Conservation (phyloP, 371 early-diverging fungal species). For the Fennellomyces sp. region DNA sequence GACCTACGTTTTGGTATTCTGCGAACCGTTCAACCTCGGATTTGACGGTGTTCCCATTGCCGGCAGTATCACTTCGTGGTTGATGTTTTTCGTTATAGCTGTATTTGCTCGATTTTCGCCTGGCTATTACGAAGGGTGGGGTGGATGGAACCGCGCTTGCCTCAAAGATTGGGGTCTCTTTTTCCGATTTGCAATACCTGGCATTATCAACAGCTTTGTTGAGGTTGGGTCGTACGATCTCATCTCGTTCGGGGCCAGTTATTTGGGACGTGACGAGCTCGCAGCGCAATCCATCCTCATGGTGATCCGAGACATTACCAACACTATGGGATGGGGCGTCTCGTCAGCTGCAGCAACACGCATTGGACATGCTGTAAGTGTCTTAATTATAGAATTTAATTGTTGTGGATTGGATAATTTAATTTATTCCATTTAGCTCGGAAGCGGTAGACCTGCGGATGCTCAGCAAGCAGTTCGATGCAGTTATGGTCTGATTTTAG, state of each 20-base stretch:
- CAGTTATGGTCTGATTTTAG: neutral
- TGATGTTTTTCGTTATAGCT: conserved; percentile 53
- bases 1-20: conserved; percentile 71
- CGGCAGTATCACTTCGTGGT: conserved; percentile 65
- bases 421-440: too few species aligned
- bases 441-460: conserved; percentile 31
- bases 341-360: conserved; percentile 70
- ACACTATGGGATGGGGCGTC: conserved; percentile 65
- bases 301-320: conserved; percentile 61
- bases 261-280: conserved; percentile 64
- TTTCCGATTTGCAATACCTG: conserved; percentile 58
- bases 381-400: too few species aligned
- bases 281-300: conserved; percentile 81
- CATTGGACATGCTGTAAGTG: conserved; percentile 76
- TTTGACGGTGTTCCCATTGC: conserved; percentile 81
- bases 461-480: conserved; percentile 27
- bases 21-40: conserved; percentile 59
- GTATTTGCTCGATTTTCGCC: conserved; percentile 62
- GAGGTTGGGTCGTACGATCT: conserved; percentile 66
- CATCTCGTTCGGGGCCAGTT: conserved; percentile 63
- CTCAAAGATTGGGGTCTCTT: conserved; percentile 53
- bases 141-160: conserved; percentile 73
- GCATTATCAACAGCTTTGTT: conserved; percentile 59
- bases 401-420: too few species aligned
- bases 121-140: conserved; percentile 67